phyloP scores from a whole-genome alignment of 164 flowering plant genomes.

The Piper betle region DNA sequence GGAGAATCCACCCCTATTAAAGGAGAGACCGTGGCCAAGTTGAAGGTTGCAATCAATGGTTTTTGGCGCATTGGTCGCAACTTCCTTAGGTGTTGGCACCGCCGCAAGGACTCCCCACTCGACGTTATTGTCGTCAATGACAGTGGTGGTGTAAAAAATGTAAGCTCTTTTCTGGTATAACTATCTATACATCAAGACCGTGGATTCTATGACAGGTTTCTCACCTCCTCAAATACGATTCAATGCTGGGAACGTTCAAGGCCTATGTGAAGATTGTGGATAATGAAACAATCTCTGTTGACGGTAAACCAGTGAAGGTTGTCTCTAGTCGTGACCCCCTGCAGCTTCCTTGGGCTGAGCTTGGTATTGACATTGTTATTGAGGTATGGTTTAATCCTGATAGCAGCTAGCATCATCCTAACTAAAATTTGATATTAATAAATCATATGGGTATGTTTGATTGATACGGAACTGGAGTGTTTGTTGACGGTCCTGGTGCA shows the following conservation, averaged over 20 bases:
- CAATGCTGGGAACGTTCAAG: conserved; percentile 90
- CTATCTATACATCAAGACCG: too few species aligned
- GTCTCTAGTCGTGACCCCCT: conserved; percentile 94
- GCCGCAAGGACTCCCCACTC: conserved; percentile 77
- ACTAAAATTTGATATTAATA: background rate
- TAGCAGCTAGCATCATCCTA: background rate
- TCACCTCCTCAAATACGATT: conserved; percentile 93
- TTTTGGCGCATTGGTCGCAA: conserved; percentile 92
- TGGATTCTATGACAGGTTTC: conserved; percentile 46
- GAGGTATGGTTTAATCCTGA: conserved; percentile 38
- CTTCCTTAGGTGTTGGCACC: conserved; percentile 99
- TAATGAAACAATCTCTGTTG: conserved; percentile 69
- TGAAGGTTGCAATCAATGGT: conserved; percentile 93
- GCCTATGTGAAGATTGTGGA: conserved; percentile 84
- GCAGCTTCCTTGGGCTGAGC: conserved; percentile 92
- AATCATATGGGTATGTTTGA: background rate
- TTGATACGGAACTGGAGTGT: conserved; percentile 85
- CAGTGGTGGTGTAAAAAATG: conserved; percentile 95
- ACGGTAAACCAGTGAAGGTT: conserved; percentile 87
- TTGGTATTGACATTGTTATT: conserved; percentile 96
- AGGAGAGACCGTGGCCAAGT: conserved; percentile 58
- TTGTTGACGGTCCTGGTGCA: conserved; percentile 97
- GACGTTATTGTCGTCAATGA: conserved; percentile 84
- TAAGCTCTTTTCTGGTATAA: conserved; percentile 16
- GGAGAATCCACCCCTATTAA: conserved; percentile 34